Evolutionary conservation across 177 flowering plant genomes (phyloP), one percentile per base, ranked within the genome.

Genomic region (Vitis hybrid): DNA sequence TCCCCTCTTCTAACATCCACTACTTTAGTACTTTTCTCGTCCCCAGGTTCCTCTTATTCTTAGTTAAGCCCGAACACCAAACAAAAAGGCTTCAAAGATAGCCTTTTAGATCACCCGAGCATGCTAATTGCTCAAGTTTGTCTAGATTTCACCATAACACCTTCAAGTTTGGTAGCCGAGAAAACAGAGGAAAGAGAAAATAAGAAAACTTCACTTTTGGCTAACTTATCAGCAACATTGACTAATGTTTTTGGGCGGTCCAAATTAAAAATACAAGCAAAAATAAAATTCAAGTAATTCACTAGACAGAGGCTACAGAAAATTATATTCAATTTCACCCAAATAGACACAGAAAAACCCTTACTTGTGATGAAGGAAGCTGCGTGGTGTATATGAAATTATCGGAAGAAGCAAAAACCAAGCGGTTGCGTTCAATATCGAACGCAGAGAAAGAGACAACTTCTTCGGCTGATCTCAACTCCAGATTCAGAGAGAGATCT

Each of bases 341-440:
- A 51, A 51, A 49, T 18, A 39, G 1, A 69, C 2, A 11, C 5
- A 29, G 33, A 45, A 60, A 65, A 67, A 52, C 18, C 53, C 79
- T 72, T 75, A 88, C 94, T 58, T 85, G 94, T 57, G 86, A 77
- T 0, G 87, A 72, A 62, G 86, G 81, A 71, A 90, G 81, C 7
- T 82, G 84, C 19, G 76, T 33, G 12, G 86, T 51, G 84, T 92
- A 91, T 0, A 92, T 64, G 73, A 74, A 51, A 71, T 89, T 87
- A 16, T 82, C 68, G 1, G 97, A 88, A 48, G 98, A 90, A 69
- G 90, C 86, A 72, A 92, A 94, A 82, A 94, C 91, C 66, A 93
- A 50, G 51, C 97, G 92, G 73, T 85, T 86, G 10, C 82, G 86
- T 71, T 92, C 97, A 68, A 92, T 80, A 60, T 94, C 98, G 68